phyloP scores from a whole-genome alignment of 805 yeast species.

The Wickerhamomyces xylosicus region DNA sequence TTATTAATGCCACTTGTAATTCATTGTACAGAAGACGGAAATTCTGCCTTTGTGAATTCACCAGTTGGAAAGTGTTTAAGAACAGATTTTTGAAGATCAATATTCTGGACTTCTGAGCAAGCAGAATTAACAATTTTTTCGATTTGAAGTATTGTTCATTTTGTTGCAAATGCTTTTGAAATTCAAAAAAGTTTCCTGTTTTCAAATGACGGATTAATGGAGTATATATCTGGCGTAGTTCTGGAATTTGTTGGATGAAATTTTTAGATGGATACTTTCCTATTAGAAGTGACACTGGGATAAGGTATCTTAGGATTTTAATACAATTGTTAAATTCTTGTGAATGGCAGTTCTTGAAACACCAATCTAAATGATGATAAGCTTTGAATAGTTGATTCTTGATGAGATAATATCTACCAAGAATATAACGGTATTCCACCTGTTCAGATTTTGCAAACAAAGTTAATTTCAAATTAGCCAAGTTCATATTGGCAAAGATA shows the following conservation, averaged over 20 bases:
- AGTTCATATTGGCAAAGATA: constrained; percentile 48
- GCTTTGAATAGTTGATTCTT: constrained; percentile 40
- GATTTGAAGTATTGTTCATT: constrained; percentile 29
- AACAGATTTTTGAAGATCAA: constrained; percentile 35
- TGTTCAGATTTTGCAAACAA: constrained; percentile 34
- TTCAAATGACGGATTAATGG: constrained; percentile 26
- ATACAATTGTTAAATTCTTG: constrained; percentile 11
- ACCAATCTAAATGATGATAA: constrained; percentile 37
- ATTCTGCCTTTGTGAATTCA: neutral
- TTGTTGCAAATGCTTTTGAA: constrained; percentile 23
- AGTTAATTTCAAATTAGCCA: constrained; percentile 31
- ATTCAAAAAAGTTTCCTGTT: constrained; percentile 31
- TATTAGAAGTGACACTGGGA: constrained; percentile 42
- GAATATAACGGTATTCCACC: constrained; percentile 40
- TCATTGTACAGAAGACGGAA: constrained; percentile 3
- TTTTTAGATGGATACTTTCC: constrained; percentile 37
- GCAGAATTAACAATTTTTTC: constrained; percentile 28
- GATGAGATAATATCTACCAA: constrained; percentile 42
- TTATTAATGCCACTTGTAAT: constrained; percentile 17
- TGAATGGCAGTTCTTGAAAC: constrained; percentile 8
- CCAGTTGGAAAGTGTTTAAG: constrained; percentile 2
- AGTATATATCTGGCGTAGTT: constrained; percentile 25
- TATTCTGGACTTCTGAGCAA: constrained; percentile 35
- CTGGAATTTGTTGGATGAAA: constrained; percentile 14
- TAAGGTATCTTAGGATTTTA: constrained; percentile 31